These are phyloP conservation scores for Phaseolus coccineus DNA, from an alignment of 331 rosid species.

Conservation along the genomic window DNA sequence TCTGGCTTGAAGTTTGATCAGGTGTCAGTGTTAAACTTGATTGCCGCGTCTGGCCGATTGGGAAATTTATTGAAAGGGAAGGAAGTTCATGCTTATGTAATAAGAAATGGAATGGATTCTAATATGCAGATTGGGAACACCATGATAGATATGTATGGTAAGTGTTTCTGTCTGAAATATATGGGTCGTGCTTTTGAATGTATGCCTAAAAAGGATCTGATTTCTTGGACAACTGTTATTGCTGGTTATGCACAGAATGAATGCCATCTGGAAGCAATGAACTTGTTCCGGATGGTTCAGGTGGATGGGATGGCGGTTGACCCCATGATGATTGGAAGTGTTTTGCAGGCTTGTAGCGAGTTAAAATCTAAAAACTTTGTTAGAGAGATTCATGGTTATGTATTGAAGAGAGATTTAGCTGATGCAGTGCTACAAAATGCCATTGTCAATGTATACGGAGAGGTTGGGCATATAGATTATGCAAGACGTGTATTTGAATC, in stretches of 20 bases:
- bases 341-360: constrained; percentile 63
- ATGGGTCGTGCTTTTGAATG: constrained; percentile 64
- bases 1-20: constrained; percentile 62
- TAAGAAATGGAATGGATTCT: constrained; percentile 65
- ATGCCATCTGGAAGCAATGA: constrained; percentile 54
- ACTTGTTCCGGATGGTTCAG: constrained; percentile 59
- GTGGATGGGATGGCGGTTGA: constrained; percentile 56
- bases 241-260: constrained; percentile 77
- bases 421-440: constrained; percentile 71
- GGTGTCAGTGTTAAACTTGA: constrained; percentile 66
- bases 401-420: constrained; percentile 56
- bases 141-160: constrained; percentile 76
- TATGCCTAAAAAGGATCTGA: constrained; percentile 60
- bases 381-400: constrained; percentile 66
- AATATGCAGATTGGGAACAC: constrained; percentile 74
- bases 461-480: constrained; percentile 52
- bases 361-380: constrained; percentile 54
- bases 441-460: constrained; percentile 67
- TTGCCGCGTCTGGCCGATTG: constrained; percentile 66
- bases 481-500: constrained; percentile 60
- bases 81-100: constrained; percentile 78
- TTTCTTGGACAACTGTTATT: constrained; percentile 83
- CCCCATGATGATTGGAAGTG: constrained; percentile 78
- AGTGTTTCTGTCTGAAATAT: constrained; percentile 60
- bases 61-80: constrained; percentile 62